Evolutionary conservation across 768 basidiomycete species (phyloP), one percentile per base, ranked within the genome.

Genomic region (Tricholoma bakamatsutake): DNA sequence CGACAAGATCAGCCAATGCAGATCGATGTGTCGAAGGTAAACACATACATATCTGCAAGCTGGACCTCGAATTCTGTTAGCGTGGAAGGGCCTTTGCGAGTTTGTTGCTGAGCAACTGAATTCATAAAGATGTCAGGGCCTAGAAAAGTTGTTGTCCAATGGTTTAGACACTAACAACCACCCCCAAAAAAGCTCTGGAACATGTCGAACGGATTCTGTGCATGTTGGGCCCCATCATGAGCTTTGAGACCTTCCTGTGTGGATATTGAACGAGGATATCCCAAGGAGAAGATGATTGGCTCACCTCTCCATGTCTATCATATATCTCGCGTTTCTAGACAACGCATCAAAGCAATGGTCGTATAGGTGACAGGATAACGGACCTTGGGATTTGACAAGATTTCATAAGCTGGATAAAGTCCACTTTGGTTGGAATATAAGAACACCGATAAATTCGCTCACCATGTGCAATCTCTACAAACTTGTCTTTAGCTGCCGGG

Each of bases 111-210:
- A 55, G 46, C 3, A 48, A 15, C 46, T 48, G 17, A 12, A 31
- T 17, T 48, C 28, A 31, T 9, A 8, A n/a, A 4, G 28, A 17
- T 8, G 10, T 48, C 11, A 48, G 46, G 2, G 7, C 13, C 9
- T 5, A 31, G 28, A 30, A 30, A 45, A 7, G 12, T 31, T 48
- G 7, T 48, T 48, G 9, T n/a, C 8, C 3, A 2, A 11, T 6
- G 6, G 5, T n/a, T n/a, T 31, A 4, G n/a, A 31, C 11, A 48
- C 46, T 48, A 15, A 48, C 46, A 55, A 88, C 87, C 81, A 59
- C 87, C 88, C 52, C 91, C 91, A 61, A 99, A 99, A 78, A 98
- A 97, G 63, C 75, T 87, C 40, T 88, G 82, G 73, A 99, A 99
- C 62, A 97, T 80, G 69, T 98, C 97, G 66, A 98, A 93, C 17